Evolutionary conservation across 2,329 filamentous ascomycete genomes (phyloP).

Genomic region (Exophiala sp.): DNA sequence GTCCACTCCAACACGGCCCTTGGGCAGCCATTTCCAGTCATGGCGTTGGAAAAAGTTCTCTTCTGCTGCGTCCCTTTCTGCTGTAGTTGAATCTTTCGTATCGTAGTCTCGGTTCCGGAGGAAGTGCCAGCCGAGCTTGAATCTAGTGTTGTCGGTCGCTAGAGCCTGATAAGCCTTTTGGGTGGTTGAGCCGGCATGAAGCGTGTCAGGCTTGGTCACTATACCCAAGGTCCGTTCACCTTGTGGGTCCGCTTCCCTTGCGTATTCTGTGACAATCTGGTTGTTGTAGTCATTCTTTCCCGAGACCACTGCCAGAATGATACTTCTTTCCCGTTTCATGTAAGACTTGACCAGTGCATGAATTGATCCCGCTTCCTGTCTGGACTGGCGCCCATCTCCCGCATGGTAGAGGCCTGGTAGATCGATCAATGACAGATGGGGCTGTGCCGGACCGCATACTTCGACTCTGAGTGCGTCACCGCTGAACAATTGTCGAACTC

Average conservation of each 20-base stretch:
- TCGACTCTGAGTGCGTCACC: slow-evolving; percentile 37
- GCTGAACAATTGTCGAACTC: slow-evolving; percentile 23
- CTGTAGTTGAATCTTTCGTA: slow-evolving; percentile 9
- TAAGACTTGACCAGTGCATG: slow-evolving; percentile 44
- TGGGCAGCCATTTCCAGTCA: slow-evolving; percentile 31
- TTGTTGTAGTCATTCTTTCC: slow-evolving; percentile 41
- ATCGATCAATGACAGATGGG: slow-evolving; percentile 54
- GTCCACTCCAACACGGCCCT: slow-evolving; percentile 31
- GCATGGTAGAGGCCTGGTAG: slow-evolving; percentile 55
- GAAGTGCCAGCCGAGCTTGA: slow-evolving; percentile 50
- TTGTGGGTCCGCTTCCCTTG: slow-evolving; percentile 33
- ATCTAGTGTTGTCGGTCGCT: slow-evolving; percentile 32
- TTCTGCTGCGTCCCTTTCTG: slow-evolving; percentile 34
- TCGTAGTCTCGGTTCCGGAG: slow-evolving; percentile 45
- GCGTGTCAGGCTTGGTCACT: slow-evolving; percentile 43
- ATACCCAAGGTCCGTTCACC: slow-evolving; percentile 42
- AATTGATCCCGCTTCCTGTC: slow-evolving; percentile 43
- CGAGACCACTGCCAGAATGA: slow-evolving; percentile 47
- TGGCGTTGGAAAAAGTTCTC: slow-evolving; percentile 33
- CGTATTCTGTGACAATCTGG: slow-evolving; percentile 36
- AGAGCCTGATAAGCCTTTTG: slow-evolving; percentile 28
- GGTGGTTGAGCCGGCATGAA: slow-evolving; percentile 32
- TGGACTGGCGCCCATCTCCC: slow-evolving; percentile 43
- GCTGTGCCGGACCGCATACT: slow-evolving; percentile 33
- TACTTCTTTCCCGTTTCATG: slow-evolving; percentile 41